phyloP scores from a whole-genome alignment of 2,329 filamentous ascomycete species.

The Ascochyta lentis region DNA sequence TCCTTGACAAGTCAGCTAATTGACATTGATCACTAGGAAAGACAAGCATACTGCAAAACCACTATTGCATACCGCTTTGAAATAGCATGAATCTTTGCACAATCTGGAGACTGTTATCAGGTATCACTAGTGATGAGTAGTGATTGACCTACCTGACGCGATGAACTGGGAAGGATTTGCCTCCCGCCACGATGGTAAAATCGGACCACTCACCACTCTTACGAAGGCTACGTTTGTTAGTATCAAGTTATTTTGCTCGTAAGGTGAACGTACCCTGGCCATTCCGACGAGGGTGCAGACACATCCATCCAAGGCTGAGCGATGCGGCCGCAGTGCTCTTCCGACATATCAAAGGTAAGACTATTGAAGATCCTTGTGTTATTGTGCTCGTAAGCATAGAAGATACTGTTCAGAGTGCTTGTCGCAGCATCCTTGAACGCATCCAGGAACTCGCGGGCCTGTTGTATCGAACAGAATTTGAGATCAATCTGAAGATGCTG shows the following conservation, averaged over 20 bases:
- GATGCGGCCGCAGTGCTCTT: neutral
- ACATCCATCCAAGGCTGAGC: constrained; percentile 9
- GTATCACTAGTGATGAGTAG: neutral
- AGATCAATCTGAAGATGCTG: constrained; percentile 26
- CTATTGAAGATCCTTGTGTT: constrained; percentile 10
- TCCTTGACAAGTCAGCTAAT: constrained; percentile 21
- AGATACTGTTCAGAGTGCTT: constrained; percentile 16
- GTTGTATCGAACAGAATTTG: constrained; percentile 11
- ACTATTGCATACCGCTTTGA: constrained; percentile 27
- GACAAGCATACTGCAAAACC: constrained; percentile 19
- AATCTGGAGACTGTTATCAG: constrained; percentile 19
- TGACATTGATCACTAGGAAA: no score
- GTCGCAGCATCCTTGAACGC: constrained; percentile 14
- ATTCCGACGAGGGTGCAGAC: constrained; percentile 8
- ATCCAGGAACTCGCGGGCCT: constrained; percentile 19
- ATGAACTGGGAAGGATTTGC: constrained; percentile 27
- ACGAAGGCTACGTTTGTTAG: constrained; percentile 19
- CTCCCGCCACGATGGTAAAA: constrained; percentile 26
- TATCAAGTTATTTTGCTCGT: neutral
- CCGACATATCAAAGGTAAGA: constrained; percentile 23
- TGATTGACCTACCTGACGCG: constrained; percentile 17
- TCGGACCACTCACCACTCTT: constrained; percentile 28
- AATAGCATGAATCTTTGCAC: constrained; percentile 25
- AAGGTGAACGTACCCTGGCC: constrained; percentile 18
- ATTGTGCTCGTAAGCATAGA: constrained; percentile 19